Base-by-base conservation (phyloP, 140 eudicot genomes). In the Cichorium intybus region DNA sequence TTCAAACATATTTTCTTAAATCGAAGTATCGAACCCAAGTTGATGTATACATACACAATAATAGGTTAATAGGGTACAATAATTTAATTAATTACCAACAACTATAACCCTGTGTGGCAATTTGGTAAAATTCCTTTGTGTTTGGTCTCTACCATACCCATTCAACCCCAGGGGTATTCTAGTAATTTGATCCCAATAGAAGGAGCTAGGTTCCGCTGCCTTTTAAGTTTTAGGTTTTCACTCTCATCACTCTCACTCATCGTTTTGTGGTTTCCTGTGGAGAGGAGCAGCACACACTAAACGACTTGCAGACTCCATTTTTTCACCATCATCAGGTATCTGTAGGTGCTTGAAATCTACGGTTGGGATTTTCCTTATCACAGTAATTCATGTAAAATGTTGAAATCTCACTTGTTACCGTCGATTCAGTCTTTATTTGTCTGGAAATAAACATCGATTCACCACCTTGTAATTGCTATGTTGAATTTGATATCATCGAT, bases 171-270 rank as follows among this genome's bases (percentile, higher is more conserved):
- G 35, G 80, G 75, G 12, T 51, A 75, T 12, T 51, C 0, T 0
- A 0, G 80, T 75, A 75, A 75, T 39, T 68, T 51, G 2, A 27
- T 0, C 6, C 11, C 10, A 75, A 27, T 28, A 68, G 80, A 75
- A 75, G 70, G 64, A 67, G 70, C 75, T 75, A 75, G 80, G 80
- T 75, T 75, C 75, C 70, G 70, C 64, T 67, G 55, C 79, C 46
- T 47, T 31, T 46, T 52, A 62, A 39, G 52, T 46, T 35, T 53
- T 75, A 75, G 80, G 80, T 75, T 75, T 75, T 68, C 58, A 56
- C 60, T 41, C 28, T 53, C 65, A 22, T 20, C 64, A 39, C 66
- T 28, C 67, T 47, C 48, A 24, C 62, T 35, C 69, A 66, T 57
- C 74, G 68, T 53, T 61, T 62, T 54, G 56, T 61, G 56, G 63